Evolutionary conservation across 768 basidiomycete genomes (phyloP), one percentile per base, ranked within the genome.

Genomic region (Saitozyma sp.): DNA sequence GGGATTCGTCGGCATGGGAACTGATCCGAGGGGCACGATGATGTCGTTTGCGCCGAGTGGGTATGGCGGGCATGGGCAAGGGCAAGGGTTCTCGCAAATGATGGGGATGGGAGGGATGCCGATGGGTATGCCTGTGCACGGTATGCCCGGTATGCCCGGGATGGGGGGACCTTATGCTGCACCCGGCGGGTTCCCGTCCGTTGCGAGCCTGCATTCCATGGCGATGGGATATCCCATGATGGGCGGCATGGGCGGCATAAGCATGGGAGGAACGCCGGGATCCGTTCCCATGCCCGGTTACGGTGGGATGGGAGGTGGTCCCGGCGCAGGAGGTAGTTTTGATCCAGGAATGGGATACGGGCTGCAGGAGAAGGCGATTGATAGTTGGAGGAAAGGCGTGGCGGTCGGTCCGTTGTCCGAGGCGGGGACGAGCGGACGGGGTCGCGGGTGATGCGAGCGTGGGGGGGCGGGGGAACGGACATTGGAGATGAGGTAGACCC

Each of bases 371-470:
- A 29, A 61, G 29, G 61, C 65, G 41, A 74, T 74, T 49, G 73
- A 75, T 65, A 61, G 52, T 51, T 75, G 73, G 73, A 66, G 73
- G 55, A 60, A 70, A 50, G 70, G 70, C 51, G 73, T 75, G 29
- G 29, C 29, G 29, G 29, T 29, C 29, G 29, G 29, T 29, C 29
- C 29, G 29, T 29, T 29, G 5, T 29, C 29, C 29, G 29, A 29
- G 29, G 29, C 29, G 29, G 29, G 29, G 29, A 29, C 29, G 29
- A 29, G 29, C 29, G 29, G 29, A 29, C 29, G 29, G 29, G 29
- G 29, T 2, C 29, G 29, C 29, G 29, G 29, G 29, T 29, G 29
- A 29, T 29, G 29, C n/a, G n/a, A n/a, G n/a, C n/a, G n/a, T n/a
- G n/a, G n/a, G n/a, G n/a, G n/a, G n/a, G 29, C 2, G 29, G 29